Base-by-base conservation (phyloP, 2,329 filamentous ascomycete genomes). In the Fusarium goolgardi region DNA sequence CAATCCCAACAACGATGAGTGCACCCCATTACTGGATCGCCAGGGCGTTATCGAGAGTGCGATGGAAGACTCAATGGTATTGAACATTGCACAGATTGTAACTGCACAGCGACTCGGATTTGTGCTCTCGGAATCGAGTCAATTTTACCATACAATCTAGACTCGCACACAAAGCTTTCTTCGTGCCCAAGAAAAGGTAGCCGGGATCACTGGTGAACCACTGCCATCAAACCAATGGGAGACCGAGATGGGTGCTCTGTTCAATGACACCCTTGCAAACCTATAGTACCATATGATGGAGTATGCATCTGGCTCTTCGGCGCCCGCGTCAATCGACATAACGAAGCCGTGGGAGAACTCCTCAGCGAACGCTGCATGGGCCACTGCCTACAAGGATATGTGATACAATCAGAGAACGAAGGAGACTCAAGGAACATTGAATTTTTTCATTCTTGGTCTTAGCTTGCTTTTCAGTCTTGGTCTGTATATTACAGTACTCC, bases 191-290 rank as follows among this genome's bases (percentile, higher is more conserved):
- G 44, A 32, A 4, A 23, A 47, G 1, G 29, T 46, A 5, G n/a
- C n/a, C 10, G 44, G 44, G 0, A 21, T n/a, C 6, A 12, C 13
- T 1, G 20, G 27, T 3, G 6, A 5, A 4, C 15, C 9, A 5
- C 27, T 46, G 7, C 27, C 43, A 21, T 46, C 44, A 2, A 32
- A 46, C 5, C 43, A 46, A 9, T 46, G 43, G 43, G 27, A 46
- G 43, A 31, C 21, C 13, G 27, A 31, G 43, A 46, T 46, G 27
- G 11, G 25, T 15, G 13, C 43, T 11, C 25, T 46, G 2, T 46
- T 46, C 0, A n/a, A 46, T 2, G 27, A 20, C 13, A 46, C 25
- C 0, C 13, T 46, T 15, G n/a, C 43, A 0, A 46, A 16, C 5
- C 8, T 46, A 6, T n/a, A 46, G 6, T 29, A 46, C 15, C 43